phyloP scores from a whole-genome alignment of 345 rosid genomes.

The Passiflora organensis region DNA sequence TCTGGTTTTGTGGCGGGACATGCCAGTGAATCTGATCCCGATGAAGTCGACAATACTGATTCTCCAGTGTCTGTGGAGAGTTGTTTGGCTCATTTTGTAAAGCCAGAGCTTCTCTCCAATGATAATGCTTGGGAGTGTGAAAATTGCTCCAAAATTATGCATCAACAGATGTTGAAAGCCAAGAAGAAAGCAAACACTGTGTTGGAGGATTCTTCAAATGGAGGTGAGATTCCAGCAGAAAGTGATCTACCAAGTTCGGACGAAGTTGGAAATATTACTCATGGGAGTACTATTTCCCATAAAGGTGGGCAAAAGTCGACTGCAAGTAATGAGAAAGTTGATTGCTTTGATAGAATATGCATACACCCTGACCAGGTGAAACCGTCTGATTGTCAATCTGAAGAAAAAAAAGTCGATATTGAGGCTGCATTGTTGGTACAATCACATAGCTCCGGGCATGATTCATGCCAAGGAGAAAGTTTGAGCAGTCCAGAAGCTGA shows the following conservation, averaged over 20 bases:
- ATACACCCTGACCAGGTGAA: constrained; percentile 18
- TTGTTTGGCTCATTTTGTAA: constrained; percentile 76
- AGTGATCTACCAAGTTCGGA: constrained; percentile 13
- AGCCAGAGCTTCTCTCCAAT: constrained; percentile 73
- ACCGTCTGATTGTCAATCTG: constrained; percentile 12
- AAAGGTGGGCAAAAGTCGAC: constrained; percentile 18
- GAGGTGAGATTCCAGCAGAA: constrained; percentile 25
- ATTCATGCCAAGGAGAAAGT: constrained; percentile 31
- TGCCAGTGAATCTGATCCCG: constrained; percentile 89
- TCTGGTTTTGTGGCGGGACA: constrained; percentile 45
- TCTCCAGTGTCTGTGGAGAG: constrained; percentile 89
- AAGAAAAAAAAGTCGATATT: constrained; percentile 16
- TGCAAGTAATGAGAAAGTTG: constrained; percentile 19
- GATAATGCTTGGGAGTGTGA: constrained; percentile 99
- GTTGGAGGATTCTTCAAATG: constrained; percentile 16
- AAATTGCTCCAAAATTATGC: constrained; percentile 61
- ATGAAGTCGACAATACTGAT: constrained; percentile 80
- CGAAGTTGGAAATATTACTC: constrained; percentile 23
- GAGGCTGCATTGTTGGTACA: constrained; percentile 18
- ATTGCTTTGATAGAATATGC: constrained; percentile 22
- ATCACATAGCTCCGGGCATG: constrained; percentile 22
- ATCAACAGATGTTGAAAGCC: constrained; percentile 34
- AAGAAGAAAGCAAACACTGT: constrained; percentile 33
- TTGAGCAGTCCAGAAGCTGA: constrained; percentile 23
- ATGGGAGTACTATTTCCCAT: constrained; percentile 25